Conservation (phyloP, 805 yeast species). For the Blastobotrys robertii region DNA sequence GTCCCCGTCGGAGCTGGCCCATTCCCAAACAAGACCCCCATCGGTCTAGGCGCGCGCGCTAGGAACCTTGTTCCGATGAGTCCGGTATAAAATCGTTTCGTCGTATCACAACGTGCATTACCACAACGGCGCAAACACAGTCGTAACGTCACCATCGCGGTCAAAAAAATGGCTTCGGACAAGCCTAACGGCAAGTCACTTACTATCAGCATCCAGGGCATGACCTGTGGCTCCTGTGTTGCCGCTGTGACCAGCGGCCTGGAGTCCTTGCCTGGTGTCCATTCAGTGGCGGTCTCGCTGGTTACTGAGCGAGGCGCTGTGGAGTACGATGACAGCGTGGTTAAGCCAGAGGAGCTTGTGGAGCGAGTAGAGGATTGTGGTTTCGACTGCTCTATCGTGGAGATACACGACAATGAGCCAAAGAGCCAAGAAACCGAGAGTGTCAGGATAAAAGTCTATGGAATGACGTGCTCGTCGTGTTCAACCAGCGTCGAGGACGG, state of each 20-base stretch:
- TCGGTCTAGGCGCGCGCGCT: too few species aligned
- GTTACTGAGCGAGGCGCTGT: constrained; percentile 66
- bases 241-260: constrained; percentile 53
- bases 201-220: constrained; percentile 44
- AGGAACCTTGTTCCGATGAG: too few species aligned
- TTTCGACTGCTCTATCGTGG: constrained; percentile 41
- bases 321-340: constrained; percentile 32
- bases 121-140: too few species aligned
- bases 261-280: constrained; percentile 40
- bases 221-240: constrained; percentile 89
- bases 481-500: constrained; percentile 40
- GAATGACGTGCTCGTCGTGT: constrained; percentile 56
- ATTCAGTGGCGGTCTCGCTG: constrained; percentile 52
- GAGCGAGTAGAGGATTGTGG: constrained; percentile 69
- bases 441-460: constrained; percentile 34
- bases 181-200: too few species aligned
- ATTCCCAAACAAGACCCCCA: too few species aligned
- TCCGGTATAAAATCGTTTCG: too few species aligned
- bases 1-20: too few species aligned
- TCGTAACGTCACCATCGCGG: too few species aligned
- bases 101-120: too few species aligned
- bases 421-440: constrained; percentile 5
- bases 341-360: constrained; percentile 31
- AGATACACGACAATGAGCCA: constrained; percentile 5
- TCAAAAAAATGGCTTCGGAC: too few species aligned